phyloP scores from a whole-genome alignment of 805 yeast species.

The Blastobotrys parvus region DNA sequence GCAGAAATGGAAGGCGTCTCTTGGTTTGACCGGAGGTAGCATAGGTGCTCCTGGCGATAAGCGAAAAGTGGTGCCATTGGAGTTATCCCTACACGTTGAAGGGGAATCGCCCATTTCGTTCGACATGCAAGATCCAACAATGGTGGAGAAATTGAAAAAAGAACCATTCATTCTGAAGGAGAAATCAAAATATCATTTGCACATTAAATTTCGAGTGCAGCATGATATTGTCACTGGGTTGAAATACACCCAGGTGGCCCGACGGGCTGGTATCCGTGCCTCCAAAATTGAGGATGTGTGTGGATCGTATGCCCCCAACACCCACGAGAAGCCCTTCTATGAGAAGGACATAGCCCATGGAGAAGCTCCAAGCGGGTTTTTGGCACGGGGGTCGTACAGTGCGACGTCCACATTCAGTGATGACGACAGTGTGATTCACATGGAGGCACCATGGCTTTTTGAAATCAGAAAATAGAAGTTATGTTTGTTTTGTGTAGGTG shows the following conservation, averaged over 20 bases:
- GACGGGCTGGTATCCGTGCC: conserved; percentile 80
- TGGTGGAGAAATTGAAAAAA: conserved; percentile 48
- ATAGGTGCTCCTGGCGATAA: conserved; percentile 57
- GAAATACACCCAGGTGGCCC: conserved; percentile 74
- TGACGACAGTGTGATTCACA: conserved; percentile 71
- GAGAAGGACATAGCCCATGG: conserved; percentile 52
- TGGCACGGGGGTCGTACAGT: conserved; percentile 80
- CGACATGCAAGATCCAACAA: conserved; percentile 54
- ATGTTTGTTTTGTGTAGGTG: background rate
- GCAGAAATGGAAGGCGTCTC: conserved; percentile 83
- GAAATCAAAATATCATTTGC: conserved; percentile 61
- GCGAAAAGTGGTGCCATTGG: conserved; percentile 70
- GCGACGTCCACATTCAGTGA: conserved; percentile 79
- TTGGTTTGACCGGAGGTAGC: conserved; percentile 65
- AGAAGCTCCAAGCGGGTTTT: conserved; percentile 85
- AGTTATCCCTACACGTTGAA: conserved; percentile 62
- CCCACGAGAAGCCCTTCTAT: conserved; percentile 69
- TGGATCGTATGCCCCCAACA: conserved; percentile 87
- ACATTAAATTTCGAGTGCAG: conserved; percentile 73
- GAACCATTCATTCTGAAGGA: conserved; percentile 73
- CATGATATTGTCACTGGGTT: conserved; percentile 88
- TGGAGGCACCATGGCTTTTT: conserved; percentile 77
- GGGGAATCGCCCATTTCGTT: conserved; percentile 64
- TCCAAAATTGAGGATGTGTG: conserved; percentile 81
- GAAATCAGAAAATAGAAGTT: conserved; percentile 52